These are phyloP conservation scores for Aspergillus nidulans DNA, from an alignment of 495 filamentous ascomycete genomes.

Conservation along the genomic window DNA sequence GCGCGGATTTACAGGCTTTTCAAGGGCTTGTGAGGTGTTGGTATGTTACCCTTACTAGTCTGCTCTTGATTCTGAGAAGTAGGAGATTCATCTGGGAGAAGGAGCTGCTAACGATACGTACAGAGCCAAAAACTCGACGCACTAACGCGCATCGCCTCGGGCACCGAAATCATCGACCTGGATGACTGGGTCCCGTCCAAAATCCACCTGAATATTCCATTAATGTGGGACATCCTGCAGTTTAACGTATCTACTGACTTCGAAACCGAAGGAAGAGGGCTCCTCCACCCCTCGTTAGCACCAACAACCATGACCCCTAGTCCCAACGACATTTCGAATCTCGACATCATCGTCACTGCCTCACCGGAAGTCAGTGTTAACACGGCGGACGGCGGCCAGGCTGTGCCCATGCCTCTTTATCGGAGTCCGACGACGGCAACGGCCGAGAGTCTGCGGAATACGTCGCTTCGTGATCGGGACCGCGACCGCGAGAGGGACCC, in stretches of 20 bases:
- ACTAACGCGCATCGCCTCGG: slow-evolving; percentile 40
- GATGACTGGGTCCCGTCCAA: slow-evolving; percentile 43
- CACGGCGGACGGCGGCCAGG: slow-evolving; percentile 40
- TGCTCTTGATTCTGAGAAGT: no score
- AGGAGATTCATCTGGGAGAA: no score
- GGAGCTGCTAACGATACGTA: background rate
- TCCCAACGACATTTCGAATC: slow-evolving; percentile 20
- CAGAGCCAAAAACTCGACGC: slow-evolving; percentile 40
- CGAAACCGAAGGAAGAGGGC: slow-evolving; percentile 20
- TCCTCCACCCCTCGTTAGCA: slow-evolving; percentile 31
- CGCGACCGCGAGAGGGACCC: slow-evolving; percentile 6
- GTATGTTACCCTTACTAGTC: slow-evolving; percentile 25
- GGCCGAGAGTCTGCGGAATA: slow-evolving; percentile 20
- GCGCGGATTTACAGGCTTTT: slow-evolving; percentile 37
- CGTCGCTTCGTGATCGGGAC: slow-evolving; percentile 22
- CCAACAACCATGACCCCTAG: slow-evolving; percentile 15
- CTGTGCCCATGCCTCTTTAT: slow-evolving; percentile 33
- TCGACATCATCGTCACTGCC: slow-evolving; percentile 43
- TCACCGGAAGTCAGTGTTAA: slow-evolving; percentile 43
- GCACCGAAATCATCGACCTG: slow-evolving; percentile 36
- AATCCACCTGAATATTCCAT: slow-evolving; percentile 44
- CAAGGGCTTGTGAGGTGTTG: slow-evolving; percentile 34
- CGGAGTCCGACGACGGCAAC: slow-evolving; percentile 21
- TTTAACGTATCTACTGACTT: slow-evolving; percentile 28
- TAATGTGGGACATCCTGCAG: slow-evolving; percentile 48